Percentiles rank a stretch among this genome's conserved stretches.
These are phyloP conservation scores for Lepidopterella palustris DNA, from an alignment of 495 filamentous ascomycete species.

Conservation along the genomic window DNA sequence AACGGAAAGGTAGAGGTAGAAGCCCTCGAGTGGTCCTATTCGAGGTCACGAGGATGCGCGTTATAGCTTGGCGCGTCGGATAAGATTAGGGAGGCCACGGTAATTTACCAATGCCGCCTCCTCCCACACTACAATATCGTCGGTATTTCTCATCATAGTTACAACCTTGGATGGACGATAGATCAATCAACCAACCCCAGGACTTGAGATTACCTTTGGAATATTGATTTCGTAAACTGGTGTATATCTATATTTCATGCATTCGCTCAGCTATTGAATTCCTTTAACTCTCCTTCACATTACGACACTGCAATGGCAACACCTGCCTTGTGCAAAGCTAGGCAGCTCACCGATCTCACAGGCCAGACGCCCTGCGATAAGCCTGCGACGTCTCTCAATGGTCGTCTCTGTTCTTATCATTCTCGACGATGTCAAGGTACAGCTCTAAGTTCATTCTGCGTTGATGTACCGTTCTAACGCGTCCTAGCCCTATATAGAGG, in stretches of 20 bases:
- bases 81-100: not conserved
- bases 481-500: slow-evolving; percentile 41
- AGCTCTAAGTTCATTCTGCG: not conserved
- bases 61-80: not conserved
- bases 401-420: slow-evolving; percentile 46
- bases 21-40: too few species aligned
- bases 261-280: not conserved
- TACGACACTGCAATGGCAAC: not conserved
- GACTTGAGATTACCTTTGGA: too few species aligned
- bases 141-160: too few species aligned
- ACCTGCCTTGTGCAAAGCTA: slow-evolving; percentile 30
- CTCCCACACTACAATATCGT: too few species aligned
- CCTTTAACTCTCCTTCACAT: not conserved
- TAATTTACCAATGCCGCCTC: not conserved
- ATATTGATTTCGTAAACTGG: too few species aligned
- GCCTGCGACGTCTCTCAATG: slow-evolving; percentile 38
- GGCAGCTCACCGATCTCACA: slow-evolving; percentile 37
- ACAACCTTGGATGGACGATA: too few species aligned
- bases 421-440: slow-evolving; percentile 41
- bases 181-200: too few species aligned
- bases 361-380: slow-evolving; percentile 31
- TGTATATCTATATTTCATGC: not conserved
- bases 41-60: not conserved
- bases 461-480: not conserved
- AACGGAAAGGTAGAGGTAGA: too few species aligned